These are phyloP conservation scores for Erigeron canadensis DNA, from an alignment of 129 eudicot genomes.

Conservation along the genomic window DNA sequence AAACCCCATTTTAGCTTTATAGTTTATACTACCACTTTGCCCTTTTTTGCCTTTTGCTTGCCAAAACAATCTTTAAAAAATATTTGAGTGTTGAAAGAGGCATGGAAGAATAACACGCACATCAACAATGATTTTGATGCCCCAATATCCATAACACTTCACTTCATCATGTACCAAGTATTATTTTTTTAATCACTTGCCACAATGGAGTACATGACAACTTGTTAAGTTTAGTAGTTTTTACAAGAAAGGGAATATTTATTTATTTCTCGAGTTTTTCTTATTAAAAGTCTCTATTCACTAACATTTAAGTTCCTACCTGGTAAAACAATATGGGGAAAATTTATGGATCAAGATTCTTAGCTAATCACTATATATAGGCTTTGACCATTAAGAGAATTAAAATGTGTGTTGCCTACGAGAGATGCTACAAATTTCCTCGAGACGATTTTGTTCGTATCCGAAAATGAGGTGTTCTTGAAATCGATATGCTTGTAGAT, in stretches of 20 bases:
- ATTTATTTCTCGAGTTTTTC: too few relatives aligned
- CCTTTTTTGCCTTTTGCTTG: constrained; percentile 35
- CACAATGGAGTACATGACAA: too few relatives aligned
- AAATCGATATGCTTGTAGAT: background rate
- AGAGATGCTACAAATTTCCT: background rate
- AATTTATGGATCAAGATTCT: background rate
- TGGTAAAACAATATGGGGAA: background rate
- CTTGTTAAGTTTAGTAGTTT: too few relatives aligned
- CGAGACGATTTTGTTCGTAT: background rate
- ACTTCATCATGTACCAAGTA: constrained; percentile 21
- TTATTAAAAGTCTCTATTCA: too few relatives aligned
- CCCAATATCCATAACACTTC: constrained; percentile 26
- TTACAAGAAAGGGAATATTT: too few relatives aligned
- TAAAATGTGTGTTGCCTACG: constrained; percentile 6
- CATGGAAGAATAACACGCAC: constrained; percentile 55
- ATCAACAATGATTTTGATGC: constrained; percentile 58
- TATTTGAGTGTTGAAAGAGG: constrained; percentile 21
- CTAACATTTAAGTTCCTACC: background rate
- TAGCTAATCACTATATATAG: background rate
- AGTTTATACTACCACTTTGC: constrained; percentile 24
- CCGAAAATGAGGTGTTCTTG: background rate
- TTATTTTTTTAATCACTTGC: background rate
- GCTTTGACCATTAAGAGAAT: background rate
- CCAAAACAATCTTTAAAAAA: constrained; percentile 15
- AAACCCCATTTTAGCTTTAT: constrained; percentile 28